These are phyloP conservation scores for Colletotrichum tamarilloi DNA, from an alignment of 2,329 filamentous ascomycete species.

Conservation along the genomic window DNA sequence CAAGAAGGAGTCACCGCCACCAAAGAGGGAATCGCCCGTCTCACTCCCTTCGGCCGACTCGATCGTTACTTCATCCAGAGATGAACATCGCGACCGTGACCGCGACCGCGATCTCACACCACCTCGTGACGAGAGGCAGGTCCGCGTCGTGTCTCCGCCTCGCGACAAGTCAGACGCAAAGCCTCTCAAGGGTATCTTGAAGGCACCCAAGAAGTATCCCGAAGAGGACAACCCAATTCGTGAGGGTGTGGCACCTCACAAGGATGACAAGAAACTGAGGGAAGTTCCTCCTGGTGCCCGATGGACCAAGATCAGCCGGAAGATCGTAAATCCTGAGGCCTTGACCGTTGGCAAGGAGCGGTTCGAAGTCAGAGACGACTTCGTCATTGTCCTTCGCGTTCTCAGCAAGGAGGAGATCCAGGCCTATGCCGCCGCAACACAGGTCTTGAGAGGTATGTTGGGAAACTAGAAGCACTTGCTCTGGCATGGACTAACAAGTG, in stretches of 20 bases:
- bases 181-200: constrained; percentile 85
- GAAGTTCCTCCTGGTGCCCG: constrained; percentile 82
- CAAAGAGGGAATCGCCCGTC: constrained; percentile 27
- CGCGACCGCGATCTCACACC: constrained; percentile 49
- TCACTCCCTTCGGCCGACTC: constrained; percentile 26
- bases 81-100: constrained; percentile 57
- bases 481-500: neutral
- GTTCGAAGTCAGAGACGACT: constrained; percentile 91
- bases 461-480: neutral
- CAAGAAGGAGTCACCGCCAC: constrained; percentile 26
- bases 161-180: constrained; percentile 72
- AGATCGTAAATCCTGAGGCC: constrained; percentile 89
- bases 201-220: constrained; percentile 87
- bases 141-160: constrained; percentile 80
- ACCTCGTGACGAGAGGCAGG: constrained; percentile 56
- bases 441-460: constrained; percentile 79
- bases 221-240: constrained; percentile 86
- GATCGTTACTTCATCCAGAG: constrained; percentile 35
- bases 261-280: constrained; percentile 79
- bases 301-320: constrained; percentile 93
- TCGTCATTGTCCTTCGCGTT: constrained; percentile 91
- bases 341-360: constrained; percentile 88
- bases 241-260: constrained; percentile 93
- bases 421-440: constrained; percentile 83
- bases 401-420: constrained; percentile 91